Evolutionary conservation across 2,329 filamentous ascomycete genomes (phyloP).

Genomic region (Cercospora sojina): DNA sequence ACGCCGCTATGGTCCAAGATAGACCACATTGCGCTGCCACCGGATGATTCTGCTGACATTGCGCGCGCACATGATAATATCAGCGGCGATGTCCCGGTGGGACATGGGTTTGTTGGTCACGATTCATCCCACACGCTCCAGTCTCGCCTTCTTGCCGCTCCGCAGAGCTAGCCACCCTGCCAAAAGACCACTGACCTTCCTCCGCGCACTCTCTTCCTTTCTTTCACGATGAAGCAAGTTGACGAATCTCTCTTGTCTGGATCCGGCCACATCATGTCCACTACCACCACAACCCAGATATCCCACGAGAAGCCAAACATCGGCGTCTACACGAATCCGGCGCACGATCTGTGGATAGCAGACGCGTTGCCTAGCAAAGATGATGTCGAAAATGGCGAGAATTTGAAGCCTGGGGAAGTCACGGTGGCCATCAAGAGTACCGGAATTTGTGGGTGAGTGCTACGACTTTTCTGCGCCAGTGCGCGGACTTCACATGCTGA

Average conservation of each 20-base stretch:
- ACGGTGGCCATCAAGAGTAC: slow-evolving; percentile 88
- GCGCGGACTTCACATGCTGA: background rate
- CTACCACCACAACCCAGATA: slow-evolving; percentile 29
- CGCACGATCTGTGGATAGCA: slow-evolving; percentile 85
- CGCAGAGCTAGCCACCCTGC: slow-evolving; percentile 16
- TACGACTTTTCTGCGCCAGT: background rate
- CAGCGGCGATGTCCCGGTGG: background rate
- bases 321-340: slow-evolving; percentile 91
- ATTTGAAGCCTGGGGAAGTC: slow-evolving; percentile 77
- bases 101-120: slow-evolving; percentile 9
- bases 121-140: slow-evolving; percentile 1
- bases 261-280: slow-evolving; percentile 21
- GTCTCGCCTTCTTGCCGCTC: slow-evolving; percentile 8
- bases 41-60: slow-evolving; percentile 11
- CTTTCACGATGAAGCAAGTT: slow-evolving; percentile 17
- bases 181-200: slow-evolving; percentile 9
- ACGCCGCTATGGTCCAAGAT: background rate
- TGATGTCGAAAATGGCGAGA: slow-evolving; percentile 66
- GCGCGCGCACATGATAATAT: slow-evolving; percentile 9
- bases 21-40: background rate
- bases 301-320: slow-evolving; percentile 77
- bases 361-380: slow-evolving; percentile 74
- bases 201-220: slow-evolving; percentile 1
- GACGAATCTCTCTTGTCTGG: slow-evolving; percentile 10
- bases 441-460: slow-evolving; percentile 85